These are phyloP conservation scores for Fusarium azukiicola DNA, from an alignment of 2,329 filamentous ascomycete species.

Conservation along the genomic window DNA sequence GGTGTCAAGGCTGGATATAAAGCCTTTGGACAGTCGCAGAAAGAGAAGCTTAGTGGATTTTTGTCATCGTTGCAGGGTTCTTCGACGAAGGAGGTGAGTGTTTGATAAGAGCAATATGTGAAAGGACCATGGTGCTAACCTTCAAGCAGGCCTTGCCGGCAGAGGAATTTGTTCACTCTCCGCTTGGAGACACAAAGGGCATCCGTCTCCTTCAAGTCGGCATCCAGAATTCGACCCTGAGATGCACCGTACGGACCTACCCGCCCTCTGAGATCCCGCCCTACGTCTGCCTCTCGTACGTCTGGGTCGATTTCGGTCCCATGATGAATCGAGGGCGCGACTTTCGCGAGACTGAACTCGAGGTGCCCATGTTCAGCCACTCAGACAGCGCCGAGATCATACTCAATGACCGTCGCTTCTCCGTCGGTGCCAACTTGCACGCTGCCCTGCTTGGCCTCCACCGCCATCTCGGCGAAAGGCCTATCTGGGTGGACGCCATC, in stretches of 20 bases:
- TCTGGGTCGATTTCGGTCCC: slow-evolving; percentile 38
- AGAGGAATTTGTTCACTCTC: slow-evolving; percentile 19
- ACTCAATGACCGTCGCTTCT: neutral
- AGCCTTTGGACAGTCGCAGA: slow-evolving; percentile 1
- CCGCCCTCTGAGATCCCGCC: slow-evolving; percentile 19
- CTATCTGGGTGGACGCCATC: slow-evolving; percentile 32
- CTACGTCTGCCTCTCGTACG: slow-evolving; percentile 35
- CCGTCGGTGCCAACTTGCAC: slow-evolving; percentile 26
- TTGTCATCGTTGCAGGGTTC: neutral
- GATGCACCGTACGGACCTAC: slow-evolving; percentile 9
- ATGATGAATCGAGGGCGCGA: slow-evolving; percentile 28
- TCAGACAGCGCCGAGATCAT: slow-evolving; percentile 16
- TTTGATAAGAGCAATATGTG: no score
- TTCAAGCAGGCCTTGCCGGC: neutral
- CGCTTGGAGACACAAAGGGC: neutral
- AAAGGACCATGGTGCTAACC: neutral
- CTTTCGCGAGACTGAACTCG: slow-evolving; percentile 34
- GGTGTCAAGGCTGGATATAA: slow-evolving; percentile 32
- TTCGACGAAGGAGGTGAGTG: neutral
- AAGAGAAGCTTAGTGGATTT: slow-evolving; percentile 16
- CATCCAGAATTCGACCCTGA: neutral
- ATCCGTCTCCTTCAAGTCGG: slow-evolving; percentile 13
- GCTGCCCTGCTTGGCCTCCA: slow-evolving; percentile 23
- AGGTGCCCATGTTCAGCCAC: slow-evolving; percentile 32
- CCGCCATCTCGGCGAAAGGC: slow-evolving; percentile 13